These are phyloP conservation scores for Grammothele lineata DNA, from an alignment of 768 basidiomycete species.

Conservation along the genomic window DNA sequence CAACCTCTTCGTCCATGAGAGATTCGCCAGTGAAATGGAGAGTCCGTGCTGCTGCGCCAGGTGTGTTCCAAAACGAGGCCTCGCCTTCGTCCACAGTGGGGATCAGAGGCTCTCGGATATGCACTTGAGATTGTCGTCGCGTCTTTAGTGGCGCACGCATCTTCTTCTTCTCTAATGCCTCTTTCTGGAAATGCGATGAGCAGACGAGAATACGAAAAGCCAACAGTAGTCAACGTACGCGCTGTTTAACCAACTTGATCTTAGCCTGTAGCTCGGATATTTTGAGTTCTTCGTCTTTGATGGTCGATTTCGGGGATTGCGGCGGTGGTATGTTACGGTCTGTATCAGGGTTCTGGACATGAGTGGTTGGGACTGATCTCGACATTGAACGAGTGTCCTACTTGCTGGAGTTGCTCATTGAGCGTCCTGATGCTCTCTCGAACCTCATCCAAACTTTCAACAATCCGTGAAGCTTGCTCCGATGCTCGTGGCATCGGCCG, in stretches of 20 bases:
- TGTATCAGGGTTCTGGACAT: constrained; percentile 20
- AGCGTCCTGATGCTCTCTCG: constrained; percentile 34
- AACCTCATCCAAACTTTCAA: constrained; percentile 35
- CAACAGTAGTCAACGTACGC: constrained; percentile 23
- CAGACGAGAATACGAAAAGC: too few relatives aligned
- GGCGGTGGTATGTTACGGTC: constrained; percentile 22
- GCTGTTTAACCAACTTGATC: constrained; percentile 37
- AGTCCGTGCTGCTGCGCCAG: constrained; percentile 48
- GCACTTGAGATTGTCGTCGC: constrained; percentile 14
- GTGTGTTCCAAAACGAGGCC: constrained; percentile 62
- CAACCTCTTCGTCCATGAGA: constrained; percentile 58
- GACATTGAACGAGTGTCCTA: constrained; percentile 22
- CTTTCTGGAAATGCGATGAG: too few relatives aligned
- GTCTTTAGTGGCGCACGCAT: constrained; percentile 3
- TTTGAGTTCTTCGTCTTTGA: constrained; percentile 37
- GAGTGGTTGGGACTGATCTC: constrained; percentile 16
- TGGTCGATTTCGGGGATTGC: constrained; percentile 24
- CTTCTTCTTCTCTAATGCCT: constrained; percentile 22
- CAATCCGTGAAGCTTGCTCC: constrained; percentile 34
- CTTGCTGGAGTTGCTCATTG: constrained; percentile 36
- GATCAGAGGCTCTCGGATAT: constrained; percentile 18
- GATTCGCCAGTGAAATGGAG: constrained; percentile 62
- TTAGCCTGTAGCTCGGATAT: constrained; percentile 40
- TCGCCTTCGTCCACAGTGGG: constrained; percentile 37
- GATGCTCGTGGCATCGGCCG: constrained; percentile 47